Percentiles rank a stretch among this genome's conserved stretches.
Conservation (phyloP, 1,284 basidiomycete species). For the Inonotus hispidus region DNA sequence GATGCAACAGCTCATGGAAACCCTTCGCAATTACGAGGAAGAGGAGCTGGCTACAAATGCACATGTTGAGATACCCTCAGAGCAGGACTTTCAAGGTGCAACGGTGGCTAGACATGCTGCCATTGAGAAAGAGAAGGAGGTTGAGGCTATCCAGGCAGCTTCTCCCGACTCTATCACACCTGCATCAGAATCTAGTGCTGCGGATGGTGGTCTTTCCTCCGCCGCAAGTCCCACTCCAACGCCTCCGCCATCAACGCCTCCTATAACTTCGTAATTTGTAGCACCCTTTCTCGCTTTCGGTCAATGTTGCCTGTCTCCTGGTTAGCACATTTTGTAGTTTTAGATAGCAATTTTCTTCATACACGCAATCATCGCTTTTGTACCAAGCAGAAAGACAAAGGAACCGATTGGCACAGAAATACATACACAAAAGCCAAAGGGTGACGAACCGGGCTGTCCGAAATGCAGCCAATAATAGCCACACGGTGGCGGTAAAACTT, state of each 20-base stretch:
- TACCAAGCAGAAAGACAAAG: neutral
- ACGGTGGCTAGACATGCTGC: slow-evolving; percentile 52
- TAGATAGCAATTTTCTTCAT: neutral
- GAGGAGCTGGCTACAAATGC: slow-evolving; percentile 51
- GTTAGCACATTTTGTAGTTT: slow-evolving; percentile 1
- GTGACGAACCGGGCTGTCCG: neutral
- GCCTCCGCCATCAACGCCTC: neutral
- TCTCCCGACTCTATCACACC: slow-evolving; percentile 20
- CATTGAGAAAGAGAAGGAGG: slow-evolving; percentile 54
- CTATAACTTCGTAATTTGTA: neutral
- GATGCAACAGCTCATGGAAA: slow-evolving; percentile 79
- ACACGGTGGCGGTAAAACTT: slow-evolving; percentile 9
- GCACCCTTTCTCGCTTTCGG: neutral
- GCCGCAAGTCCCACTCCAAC: slow-evolving; percentile 32
- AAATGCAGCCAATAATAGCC: neutral
- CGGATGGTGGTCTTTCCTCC: slow-evolving; percentile 22
- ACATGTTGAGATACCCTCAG: slow-evolving; percentile 39
- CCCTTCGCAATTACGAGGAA: slow-evolving; percentile 61
- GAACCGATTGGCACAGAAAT: neutral
- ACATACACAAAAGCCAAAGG: neutral
- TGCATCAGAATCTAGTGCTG: slow-evolving; percentile 22
- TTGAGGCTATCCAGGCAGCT: slow-evolving; percentile 41
- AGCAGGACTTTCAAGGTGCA: slow-evolving; percentile 44
- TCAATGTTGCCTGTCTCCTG: neutral
- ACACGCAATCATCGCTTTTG: slow-evolving; percentile 13